phyloP scores from a whole-genome alignment of 148 eudicot species.

The Gaultheria prostrata region DNA sequence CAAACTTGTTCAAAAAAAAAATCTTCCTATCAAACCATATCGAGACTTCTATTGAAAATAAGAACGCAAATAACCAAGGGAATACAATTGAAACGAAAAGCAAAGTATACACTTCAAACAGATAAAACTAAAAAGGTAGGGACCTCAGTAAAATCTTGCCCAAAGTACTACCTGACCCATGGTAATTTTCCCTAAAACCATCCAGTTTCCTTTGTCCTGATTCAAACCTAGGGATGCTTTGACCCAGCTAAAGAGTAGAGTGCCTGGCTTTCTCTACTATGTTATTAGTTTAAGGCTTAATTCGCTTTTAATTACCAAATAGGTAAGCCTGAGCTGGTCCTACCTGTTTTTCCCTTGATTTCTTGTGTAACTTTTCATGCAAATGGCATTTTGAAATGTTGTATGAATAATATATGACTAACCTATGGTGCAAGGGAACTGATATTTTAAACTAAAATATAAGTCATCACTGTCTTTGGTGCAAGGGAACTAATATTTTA shows the following conservation, averaged over 20 bases:
- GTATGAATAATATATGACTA: background rate
- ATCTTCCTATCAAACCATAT: background rate
- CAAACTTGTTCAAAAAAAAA: background rate
- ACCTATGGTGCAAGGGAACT: background rate
- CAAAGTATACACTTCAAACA: background rate
- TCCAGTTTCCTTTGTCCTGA: background rate
- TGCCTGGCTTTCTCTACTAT: background rate
- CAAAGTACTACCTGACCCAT: background rate
- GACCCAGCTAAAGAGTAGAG: constrained; percentile 26
- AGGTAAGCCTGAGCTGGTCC: background rate
- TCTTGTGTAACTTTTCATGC: background rate
- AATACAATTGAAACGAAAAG: background rate
- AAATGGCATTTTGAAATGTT: constrained; percentile 3
- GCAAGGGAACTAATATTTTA: background rate
- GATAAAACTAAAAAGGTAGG: background rate
- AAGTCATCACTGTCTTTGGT: background rate
- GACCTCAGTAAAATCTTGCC: background rate
- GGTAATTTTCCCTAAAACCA: background rate
- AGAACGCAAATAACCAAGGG: background rate
- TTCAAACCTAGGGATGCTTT: constrained; percentile 15
- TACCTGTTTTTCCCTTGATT: background rate
- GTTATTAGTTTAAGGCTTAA: background rate
- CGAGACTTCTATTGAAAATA: constrained; percentile 7
- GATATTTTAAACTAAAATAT: background rate
- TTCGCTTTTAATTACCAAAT: background rate